phyloP scores from a whole-genome alignment of 129 eudicot genomes.

The Deinandra increscens region DNA sequence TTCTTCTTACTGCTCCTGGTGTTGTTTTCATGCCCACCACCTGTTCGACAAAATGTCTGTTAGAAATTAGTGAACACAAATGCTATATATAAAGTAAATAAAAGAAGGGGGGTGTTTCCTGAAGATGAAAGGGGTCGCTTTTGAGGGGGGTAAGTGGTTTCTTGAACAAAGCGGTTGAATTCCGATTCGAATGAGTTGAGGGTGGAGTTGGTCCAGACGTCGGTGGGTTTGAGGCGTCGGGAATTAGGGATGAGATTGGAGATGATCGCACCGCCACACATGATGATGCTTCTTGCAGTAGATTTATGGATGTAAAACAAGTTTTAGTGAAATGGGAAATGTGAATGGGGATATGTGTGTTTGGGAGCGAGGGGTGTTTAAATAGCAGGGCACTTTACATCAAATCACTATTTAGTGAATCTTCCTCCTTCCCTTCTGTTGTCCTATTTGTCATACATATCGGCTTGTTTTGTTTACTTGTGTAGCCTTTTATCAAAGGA shows the following conservation, averaged over 20 bases:
- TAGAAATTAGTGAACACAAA: neutral
- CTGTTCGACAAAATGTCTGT: constrained; percentile 32
- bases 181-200: constrained; percentile 31
- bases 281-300: constrained; percentile 10
- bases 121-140: constrained; percentile 41
- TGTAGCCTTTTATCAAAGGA: constrained; percentile 34
- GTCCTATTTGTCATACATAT: neutral
- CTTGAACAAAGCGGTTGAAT: constrained; percentile 16
- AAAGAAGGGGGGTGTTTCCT: constrained; percentile 26
- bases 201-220: constrained; percentile 51
- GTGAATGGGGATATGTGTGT: neutral
- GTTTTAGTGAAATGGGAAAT: neutral
- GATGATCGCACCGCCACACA: constrained; percentile 94
- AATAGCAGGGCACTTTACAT: constrained; percentile 13
- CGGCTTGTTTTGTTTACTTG: no score
- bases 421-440: neutral
- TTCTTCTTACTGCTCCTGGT: constrained; percentile 28
- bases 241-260: constrained; percentile 51
- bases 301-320: neutral
- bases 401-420: neutral
- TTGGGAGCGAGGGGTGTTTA: constrained; percentile 12
- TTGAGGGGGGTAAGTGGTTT: constrained; percentile 5
- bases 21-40: constrained; percentile 33
- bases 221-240: constrained; percentile 42
- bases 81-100: neutral